phyloP scores from a whole-genome alignment of 2,329 filamentous ascomycete genomes.

The Trichoderma sp. region DNA sequence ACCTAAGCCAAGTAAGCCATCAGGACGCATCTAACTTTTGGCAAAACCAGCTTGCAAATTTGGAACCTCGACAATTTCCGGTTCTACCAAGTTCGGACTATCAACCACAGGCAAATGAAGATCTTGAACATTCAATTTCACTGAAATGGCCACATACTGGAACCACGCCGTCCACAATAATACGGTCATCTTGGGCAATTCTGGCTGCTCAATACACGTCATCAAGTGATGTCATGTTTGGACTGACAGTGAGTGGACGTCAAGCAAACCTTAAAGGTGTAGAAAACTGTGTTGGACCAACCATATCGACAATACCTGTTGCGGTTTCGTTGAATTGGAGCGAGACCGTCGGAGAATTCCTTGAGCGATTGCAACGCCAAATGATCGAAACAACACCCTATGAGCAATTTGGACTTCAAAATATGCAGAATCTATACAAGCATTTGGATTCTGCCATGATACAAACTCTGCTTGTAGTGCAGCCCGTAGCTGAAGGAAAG shows the following conservation, averaged over 20 bases:
- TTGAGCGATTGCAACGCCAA: conserved; percentile 28
- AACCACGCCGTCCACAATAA: conserved; percentile 3
- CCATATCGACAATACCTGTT: conserved; percentile 24
- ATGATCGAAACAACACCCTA: conserved; percentile 27
- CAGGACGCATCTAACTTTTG: conserved; percentile 4
- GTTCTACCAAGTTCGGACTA: neutral
- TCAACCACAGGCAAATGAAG: neutral
- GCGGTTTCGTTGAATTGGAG: conserved; percentile 11
- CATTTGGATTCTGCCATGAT: neutral
- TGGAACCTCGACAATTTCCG: neutral
- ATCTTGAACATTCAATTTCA: neutral
- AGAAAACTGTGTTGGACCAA: conserved; percentile 23
- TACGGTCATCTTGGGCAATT: conserved; percentile 6
- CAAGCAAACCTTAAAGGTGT: conserved; percentile 21
- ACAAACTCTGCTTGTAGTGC: conserved; percentile 16
- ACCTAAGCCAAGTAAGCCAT: neutral
- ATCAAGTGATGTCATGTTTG: conserved; percentile 8
- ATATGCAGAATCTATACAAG: conserved; percentile 28
- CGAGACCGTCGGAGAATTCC: conserved; percentile 16
- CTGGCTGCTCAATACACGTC: conserved; percentile 5
- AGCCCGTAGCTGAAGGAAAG: conserved; percentile 11
- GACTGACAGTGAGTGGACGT: conserved; percentile 16
- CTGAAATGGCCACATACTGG: neutral
- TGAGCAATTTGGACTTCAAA: conserved; percentile 32
- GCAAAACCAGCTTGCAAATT: conserved; percentile 1